These are phyloP conservation scores for Boechera retrofracta DNA, from an alignment of 345 rosid species.

Conservation along the genomic window DNA sequence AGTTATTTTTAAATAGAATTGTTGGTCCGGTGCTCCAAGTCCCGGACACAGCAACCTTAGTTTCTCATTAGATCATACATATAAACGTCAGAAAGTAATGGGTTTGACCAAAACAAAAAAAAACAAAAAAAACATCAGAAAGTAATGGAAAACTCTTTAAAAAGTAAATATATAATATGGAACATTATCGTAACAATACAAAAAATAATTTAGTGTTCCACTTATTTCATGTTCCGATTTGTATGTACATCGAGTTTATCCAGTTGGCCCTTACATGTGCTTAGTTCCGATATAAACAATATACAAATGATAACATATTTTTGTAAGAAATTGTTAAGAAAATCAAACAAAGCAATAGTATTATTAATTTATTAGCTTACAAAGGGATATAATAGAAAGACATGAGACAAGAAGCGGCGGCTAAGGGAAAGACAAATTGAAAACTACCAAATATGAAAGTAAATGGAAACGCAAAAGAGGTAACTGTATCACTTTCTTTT, in stretches of 20 bases:
- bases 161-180: background rate
- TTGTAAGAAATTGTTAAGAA: background rate
- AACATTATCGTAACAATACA: background rate
- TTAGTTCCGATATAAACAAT: background rate
- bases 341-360: background rate
- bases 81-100: background rate
- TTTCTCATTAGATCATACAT: background rate
- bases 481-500: background rate
- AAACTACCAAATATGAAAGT: background rate
- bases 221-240: slow-evolving; percentile 5
- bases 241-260: background rate
- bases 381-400: background rate
- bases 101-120: too few relatives aligned
- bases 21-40: background rate
- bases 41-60: background rate
- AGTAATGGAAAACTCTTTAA: background rate
- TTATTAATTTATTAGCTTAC: slow-evolving; percentile 1
- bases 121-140: too few relatives aligned
- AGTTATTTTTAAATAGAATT: background rate
- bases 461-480: slow-evolving; percentile 3
- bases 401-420: slow-evolving; percentile 19
- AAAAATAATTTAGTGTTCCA: slow-evolving; percentile 6
- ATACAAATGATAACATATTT: background rate
- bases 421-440: slow-evolving; percentile 15
- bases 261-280: background rate